A percentile compares a stretch with the other conserved stretches of the same genome.
phyloP scores from a whole-genome alignment of 179 eudicot species.

The Sideroxylon spinosum region DNA sequence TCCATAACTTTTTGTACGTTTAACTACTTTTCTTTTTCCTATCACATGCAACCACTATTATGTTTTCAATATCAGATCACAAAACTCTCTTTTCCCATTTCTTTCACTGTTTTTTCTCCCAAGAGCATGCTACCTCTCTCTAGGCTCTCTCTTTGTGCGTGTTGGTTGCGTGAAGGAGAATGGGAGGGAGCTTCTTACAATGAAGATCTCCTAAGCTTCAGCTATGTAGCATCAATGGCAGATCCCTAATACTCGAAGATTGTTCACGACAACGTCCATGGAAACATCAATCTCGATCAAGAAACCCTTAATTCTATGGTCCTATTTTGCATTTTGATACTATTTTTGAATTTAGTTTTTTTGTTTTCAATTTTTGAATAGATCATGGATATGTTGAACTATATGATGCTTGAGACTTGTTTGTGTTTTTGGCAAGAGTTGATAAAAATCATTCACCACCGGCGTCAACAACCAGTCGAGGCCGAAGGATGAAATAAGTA shows the following conservation, averaged over 20 bases:
- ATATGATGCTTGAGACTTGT: not conserved
- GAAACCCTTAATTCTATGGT: slow-evolving; percentile 18
- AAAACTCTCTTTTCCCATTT: not conserved
- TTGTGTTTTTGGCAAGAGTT: not conserved
- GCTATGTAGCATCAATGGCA: slow-evolving; percentile 20
- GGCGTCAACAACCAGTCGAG: too few relatives aligned
- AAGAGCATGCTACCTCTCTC: too few relatives aligned
- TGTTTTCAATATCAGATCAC: not conserved
- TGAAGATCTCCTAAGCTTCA: slow-evolving; percentile 17
- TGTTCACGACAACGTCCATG: slow-evolving; percentile 57
- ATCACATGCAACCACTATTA: not conserved
- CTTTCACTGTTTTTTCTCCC: not conserved
- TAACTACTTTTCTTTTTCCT: not conserved
- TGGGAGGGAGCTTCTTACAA: slow-evolving; percentile 44
- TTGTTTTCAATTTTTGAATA: not conserved
- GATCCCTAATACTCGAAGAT: slow-evolving; percentile 40
- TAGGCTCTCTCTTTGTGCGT: not conserved
- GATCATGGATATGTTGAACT: not conserved
- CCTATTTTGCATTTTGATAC: not conserved
- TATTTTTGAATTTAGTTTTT: not conserved
- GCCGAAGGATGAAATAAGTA: too few relatives aligned
- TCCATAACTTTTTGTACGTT: slow-evolving; percentile 6
- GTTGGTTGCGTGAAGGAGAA: slow-evolving; percentile 12
- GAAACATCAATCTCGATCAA: slow-evolving; percentile 53
- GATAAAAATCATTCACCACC: too few relatives aligned